These are phyloP conservation scores for Geranium rotundifolium DNA, from an alignment of 345 rosid genomes.

Conservation along the genomic window DNA sequence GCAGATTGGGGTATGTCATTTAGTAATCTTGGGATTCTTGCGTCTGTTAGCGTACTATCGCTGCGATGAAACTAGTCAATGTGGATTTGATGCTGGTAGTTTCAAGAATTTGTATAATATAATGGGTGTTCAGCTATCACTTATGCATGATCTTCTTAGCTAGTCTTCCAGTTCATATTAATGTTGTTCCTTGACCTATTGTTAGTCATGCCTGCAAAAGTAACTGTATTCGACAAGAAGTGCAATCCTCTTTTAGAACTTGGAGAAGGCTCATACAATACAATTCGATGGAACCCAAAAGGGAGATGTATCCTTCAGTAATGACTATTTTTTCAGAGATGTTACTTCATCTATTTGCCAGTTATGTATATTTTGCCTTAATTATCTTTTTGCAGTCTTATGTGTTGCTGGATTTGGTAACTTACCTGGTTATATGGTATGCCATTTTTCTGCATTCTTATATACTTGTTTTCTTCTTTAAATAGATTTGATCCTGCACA, in stretches of 20 bases:
- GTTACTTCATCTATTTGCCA: background rate
- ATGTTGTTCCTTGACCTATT: slow-evolving; percentile 39
- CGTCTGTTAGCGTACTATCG: too few species aligned
- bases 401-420: slow-evolving; percentile 97
- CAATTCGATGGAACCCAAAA: slow-evolving; percentile 86
- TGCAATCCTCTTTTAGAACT: slow-evolving; percentile 79
- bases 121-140: too few species aligned
- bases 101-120: too few species aligned
- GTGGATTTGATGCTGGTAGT: too few species aligned
- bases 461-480: background rate
- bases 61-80: too few species aligned
- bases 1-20: too few species aligned
- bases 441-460: slow-evolving; percentile 2
- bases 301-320: slow-evolving; percentile 67
- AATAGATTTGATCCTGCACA: background rate
- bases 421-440: slow-evolving; percentile 96
- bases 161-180: background rate
- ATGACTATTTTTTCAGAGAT: background rate
- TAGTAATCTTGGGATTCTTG: too few species aligned
- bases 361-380: slow-evolving; percentile 21
- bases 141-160: too few species aligned
- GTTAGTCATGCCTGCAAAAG: slow-evolving; percentile 86
- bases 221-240: slow-evolving; percentile 77
- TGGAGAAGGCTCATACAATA: slow-evolving; percentile 82
- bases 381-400: slow-evolving; percentile 38